phyloP scores from a whole-genome alignment of 2,329 filamentous ascomycete species.

The Massarina eburnea region DNA sequence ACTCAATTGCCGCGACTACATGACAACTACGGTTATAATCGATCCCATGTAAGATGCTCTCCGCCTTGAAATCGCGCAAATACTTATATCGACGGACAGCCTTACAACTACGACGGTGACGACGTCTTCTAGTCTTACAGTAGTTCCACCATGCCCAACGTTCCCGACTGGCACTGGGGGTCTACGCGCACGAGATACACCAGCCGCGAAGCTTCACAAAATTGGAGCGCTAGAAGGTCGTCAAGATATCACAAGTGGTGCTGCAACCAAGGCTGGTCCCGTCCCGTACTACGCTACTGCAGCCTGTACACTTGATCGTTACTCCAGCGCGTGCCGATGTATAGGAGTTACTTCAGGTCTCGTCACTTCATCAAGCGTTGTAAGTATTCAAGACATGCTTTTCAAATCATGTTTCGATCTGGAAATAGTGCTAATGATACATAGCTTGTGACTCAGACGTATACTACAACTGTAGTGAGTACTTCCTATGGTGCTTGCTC shows the following conservation, averaged over 20 bases:
- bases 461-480: not conserved
- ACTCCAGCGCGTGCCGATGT: slow-evolving; percentile 32
- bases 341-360: slow-evolving; percentile 17
- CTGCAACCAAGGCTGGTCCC: slow-evolving; percentile 17
- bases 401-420: not conserved
- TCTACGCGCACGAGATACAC: not conserved
- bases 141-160: slow-evolving; percentile 3
- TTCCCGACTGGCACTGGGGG: slow-evolving; percentile 1
- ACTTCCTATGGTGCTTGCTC: slow-evolving; percentile 1
- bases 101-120: slow-evolving; percentile 6
- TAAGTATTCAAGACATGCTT: slow-evolving; percentile 12
- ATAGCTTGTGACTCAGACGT: not conserved
- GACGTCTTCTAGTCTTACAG: not conserved
- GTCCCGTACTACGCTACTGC: slow-evolving; percentile 26
- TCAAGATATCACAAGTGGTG: slow-evolving; percentile 10
- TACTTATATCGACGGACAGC: slow-evolving; percentile 5
- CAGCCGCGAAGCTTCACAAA: not conserved
- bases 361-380: slow-evolving; percentile 20
- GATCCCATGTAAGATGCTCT: slow-evolving; percentile 32
- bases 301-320: slow-evolving; percentile 17
- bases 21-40: slow-evolving; percentile 28
- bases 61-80: too few species aligned
- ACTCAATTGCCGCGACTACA: slow-evolving; percentile 22
- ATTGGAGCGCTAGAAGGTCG: slow-evolving; percentile 5
- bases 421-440: slow-evolving; percentile 2